Evolutionary conservation across 768 basidiomycete genomes (phyloP), one percentile per base, ranked within the genome.

Genomic region (Phlebiopsis gigantea): DNA sequence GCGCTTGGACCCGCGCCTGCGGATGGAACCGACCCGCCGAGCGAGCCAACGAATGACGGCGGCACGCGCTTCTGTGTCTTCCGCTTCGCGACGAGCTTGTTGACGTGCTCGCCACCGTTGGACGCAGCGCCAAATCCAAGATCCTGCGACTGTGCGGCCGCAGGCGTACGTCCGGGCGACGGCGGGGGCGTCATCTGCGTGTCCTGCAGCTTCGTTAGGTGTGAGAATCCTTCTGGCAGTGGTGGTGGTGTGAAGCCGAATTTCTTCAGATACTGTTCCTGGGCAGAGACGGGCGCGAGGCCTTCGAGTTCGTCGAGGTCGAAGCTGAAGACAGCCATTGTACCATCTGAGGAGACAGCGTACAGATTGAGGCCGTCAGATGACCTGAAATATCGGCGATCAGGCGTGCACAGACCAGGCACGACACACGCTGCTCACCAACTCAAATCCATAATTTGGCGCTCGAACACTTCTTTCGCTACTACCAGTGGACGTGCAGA

Each of bases 331-430:
- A 87, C 92, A 1, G 86, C 92, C 54, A 98, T 84, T 0, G 94
- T 94, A 1, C 97, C 97, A 67, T 99, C 97, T 0, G 93, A 96
- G 0, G 95, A 97, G 58, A 90, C 93, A 0, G 93, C 94, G 63
- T 96, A 98, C 0, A 99, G 79, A 1, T 90, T 90, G 45, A 90
- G 77, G 8, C 97, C 97, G 66, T 98, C 95, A 70, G 82, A 83
- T 8, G 94, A 94, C 94, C 94, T 97, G 61, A 3, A 12, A 8
- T n/a, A 4, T 19, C 34, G 41, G 42, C 42, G 51, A 67, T 46
- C 31, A 22, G 10, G 14, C 54, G 14, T 24, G 48, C 31, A 46
- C 57, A 59, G 57, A 25, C 39, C 52, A 41, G 41, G 29, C 7
- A 58, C 26, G 43, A 31, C 30, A 30, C 30, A 21, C 41, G 24